A percentile compares a stretch with the other conserved stretches of the same genome.
phyloP scores from a whole-genome alignment of 2,329 filamentous ascomycete species.

The Fusarium goolgardi region DNA sequence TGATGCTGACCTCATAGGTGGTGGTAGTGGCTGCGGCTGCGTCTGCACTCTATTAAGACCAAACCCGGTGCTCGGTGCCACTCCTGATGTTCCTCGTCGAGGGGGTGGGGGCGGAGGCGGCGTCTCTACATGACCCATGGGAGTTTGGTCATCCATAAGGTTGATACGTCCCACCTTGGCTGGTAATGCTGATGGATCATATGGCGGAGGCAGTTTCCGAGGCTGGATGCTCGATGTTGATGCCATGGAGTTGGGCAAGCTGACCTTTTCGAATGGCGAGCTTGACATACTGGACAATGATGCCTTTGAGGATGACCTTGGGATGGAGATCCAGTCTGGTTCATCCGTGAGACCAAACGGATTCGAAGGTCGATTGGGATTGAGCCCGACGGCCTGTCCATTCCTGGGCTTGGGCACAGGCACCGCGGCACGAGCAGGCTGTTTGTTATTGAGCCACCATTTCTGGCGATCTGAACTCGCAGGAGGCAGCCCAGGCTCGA shows the following conservation, averaged over 20 bases:
- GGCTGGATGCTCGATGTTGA: constrained; percentile 59
- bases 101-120: constrained; percentile 61
- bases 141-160: constrained; percentile 55
- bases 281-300: constrained; percentile 69
- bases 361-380: constrained; percentile 80
- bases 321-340: constrained; percentile 83
- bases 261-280: constrained; percentile 69
- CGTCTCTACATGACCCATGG: constrained; percentile 47
- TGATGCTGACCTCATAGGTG: constrained; percentile 51
- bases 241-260: constrained; percentile 59
- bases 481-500: constrained; percentile 79
- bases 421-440: constrained; percentile 79
- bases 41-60: constrained; percentile 44
- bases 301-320: constrained; percentile 64
- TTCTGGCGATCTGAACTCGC: constrained; percentile 76
- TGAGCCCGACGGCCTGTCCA: constrained; percentile 70
- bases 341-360: constrained; percentile 81
- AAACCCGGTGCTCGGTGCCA: constrained; percentile 27
- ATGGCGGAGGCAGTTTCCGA: constrained; percentile 65
- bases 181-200: constrained; percentile 60
- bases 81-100: constrained; percentile 54
- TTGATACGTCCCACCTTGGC: constrained; percentile 59
- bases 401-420: constrained; percentile 67
- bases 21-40: constrained; percentile 47
- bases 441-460: constrained; percentile 77